Percentiles rank a stretch among this genome's conserved stretches.
phyloP scores from a whole-genome alignment of 73 alveolate genomes.

The Uronychia setigera region DNA sequence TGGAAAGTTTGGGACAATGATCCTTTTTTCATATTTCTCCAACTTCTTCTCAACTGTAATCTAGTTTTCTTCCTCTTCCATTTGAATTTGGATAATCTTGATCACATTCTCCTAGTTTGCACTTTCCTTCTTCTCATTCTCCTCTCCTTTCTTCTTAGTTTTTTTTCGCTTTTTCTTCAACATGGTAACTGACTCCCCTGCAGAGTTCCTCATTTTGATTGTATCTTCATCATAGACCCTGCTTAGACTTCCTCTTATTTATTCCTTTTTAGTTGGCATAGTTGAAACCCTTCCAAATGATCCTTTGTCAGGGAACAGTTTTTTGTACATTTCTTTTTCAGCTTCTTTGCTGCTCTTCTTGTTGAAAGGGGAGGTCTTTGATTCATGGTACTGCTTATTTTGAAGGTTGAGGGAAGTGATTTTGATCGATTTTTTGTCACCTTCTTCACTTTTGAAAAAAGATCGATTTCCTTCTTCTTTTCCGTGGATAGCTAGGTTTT shows the following conservation, averaged over 20 bases:
- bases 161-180: background rate
- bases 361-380: too few species aligned
- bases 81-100: too few species aligned
- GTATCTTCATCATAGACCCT: background rate
- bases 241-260: background rate
- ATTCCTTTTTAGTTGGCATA: background rate
- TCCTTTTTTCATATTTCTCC: too few species aligned
- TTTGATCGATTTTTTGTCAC: background rate
- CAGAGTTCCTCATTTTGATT: background rate
- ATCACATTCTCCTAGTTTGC: too few species aligned
- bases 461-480: background rate
- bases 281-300: background rate
- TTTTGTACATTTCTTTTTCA: background rate
- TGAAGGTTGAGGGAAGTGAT: background rate
- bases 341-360: background rate
- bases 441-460: background rate
- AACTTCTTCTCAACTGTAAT: too few species aligned
- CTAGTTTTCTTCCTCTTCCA: too few species aligned
- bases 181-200: background rate
- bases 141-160: background rate
- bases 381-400: background rate
- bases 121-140: too few species aligned
- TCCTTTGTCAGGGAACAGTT: background rate
- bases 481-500: background rate
- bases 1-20: too few species aligned